Conservation (phyloP, 2,329 filamentous ascomycete species). For the Botrytis fragariae region DNA sequence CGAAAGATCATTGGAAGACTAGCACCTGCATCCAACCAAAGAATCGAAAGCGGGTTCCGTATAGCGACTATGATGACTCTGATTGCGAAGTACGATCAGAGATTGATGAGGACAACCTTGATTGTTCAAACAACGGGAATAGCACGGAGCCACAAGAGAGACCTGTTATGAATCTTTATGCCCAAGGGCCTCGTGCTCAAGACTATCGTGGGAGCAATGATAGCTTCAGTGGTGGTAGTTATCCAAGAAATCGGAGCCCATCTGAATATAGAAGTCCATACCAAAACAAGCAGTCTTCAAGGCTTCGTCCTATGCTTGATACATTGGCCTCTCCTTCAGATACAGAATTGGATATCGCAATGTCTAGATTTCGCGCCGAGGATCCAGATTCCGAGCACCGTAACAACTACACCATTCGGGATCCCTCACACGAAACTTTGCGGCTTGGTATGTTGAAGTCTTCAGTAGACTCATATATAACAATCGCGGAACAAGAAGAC, state of each 20-base stretch:
- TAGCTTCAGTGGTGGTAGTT: not conserved
- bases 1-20: not conserved
- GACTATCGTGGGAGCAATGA: not conserved
- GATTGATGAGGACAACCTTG: not conserved
- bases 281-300: not conserved
- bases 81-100: not conserved
- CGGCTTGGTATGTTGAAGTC: not conserved
- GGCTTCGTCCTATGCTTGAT: not conserved
- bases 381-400: not conserved
- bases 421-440: not conserved
- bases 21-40: not conserved
- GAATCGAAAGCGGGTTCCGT: not conserved
- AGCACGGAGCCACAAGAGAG: not conserved
- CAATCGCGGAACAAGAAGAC: not conserved
- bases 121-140: not conserved
- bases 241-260: not conserved
- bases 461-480: not conserved
- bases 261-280: not conserved
- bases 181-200: not conserved
- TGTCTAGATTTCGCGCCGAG: not conserved
- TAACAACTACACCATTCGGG: not conserved
- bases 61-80: not conserved
- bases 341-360: not conserved
- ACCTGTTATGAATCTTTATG: not conserved
- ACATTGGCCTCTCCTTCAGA: not conserved